Evolutionary conservation across 2,329 filamentous ascomycete species (phyloP).

Genomic region (Hypomyces perniciosus): DNA sequence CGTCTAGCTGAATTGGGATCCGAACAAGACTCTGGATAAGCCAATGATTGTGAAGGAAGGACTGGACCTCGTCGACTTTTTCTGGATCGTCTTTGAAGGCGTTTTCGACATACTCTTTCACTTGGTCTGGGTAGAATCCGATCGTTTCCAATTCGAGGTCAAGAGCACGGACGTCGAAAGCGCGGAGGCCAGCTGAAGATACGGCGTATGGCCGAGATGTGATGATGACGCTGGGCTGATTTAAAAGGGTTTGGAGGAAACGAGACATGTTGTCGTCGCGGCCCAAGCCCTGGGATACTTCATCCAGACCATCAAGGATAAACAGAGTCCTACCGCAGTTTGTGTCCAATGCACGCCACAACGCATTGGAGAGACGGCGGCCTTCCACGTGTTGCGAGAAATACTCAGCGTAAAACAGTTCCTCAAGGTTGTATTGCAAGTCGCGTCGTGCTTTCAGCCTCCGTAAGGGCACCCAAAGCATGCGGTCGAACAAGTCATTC

Average conservation of each 20-base stretch:
- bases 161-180: too few relatives aligned
- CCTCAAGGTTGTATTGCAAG: conserved; percentile 18
- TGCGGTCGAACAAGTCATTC: conserved; percentile 26
- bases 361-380: conserved; percentile 14
- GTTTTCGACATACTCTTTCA: conserved; percentile 22
- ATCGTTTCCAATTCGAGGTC: conserved; percentile 35
- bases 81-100: too few relatives aligned
- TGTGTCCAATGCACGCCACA: conserved; percentile 12
- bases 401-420: conserved; percentile 24
- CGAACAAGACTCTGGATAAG: conserved; percentile 31
- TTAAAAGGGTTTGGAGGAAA: conserved; percentile 26
- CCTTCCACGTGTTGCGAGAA: conserved; percentile 17
- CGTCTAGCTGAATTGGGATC: conserved; percentile 41
- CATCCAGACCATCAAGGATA: conserved; percentile 39
- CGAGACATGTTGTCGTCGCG: conserved; percentile 10
- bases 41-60: conserved; percentile 27
- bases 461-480: conserved; percentile 37
- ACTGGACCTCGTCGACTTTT: conserved; percentile 19
- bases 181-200: too few relatives aligned
- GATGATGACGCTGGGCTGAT: conserved; percentile 32
- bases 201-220: conserved; percentile 31
- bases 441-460: conserved; percentile 22
- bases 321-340: conserved; percentile 27
- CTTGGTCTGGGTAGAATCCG: conserved; percentile 32
- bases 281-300: conserved; percentile 25